Evolutionary conservation across 352 stramenopile genomes (phyloP), one percentile per base, ranked within the genome.

Genomic region (Phytophthora macrochlamydospora): DNA sequence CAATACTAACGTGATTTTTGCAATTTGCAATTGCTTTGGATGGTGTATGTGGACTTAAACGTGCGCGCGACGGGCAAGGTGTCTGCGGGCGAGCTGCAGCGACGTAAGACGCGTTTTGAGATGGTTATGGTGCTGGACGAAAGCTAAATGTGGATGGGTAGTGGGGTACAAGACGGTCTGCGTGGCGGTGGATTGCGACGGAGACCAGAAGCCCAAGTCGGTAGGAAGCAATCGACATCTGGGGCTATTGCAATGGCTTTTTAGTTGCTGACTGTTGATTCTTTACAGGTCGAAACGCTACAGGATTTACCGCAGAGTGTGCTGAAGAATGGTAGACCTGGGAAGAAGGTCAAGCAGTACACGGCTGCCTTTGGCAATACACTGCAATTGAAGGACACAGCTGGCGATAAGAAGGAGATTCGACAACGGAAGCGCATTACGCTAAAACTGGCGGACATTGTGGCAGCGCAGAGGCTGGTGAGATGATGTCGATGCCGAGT

Each of bases 21-120:
- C 35, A 11, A 11, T 6, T 40, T 1, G 9, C 35, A 33, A 52
- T 24, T 12, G 46, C 45, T 56, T 7, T 38, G 31, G 30, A 83
- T 89, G 71, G 67, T 78, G 71, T 95, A 92, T 73, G 69, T 80
- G 52, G 87, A 95, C 74, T 63, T 95, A 65, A 92, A 87, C 43
- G 81, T 95, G 52, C 80, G 71, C 52, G 61, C 69, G n/a, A 81
- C 65, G 29, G 58, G 68, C 57, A 75, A 81, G 30, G 73, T 90
- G 58, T 88, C 71, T 35, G 64, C 78, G 40, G 58, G 62, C 1
- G 87, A 95, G 73, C 73, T 93, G 53, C 70, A 87, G 51, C 75
- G 81, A 64, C 71, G 87, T 95, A 68, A 48, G 85, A 14, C 46
- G 24, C 35, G 18, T n/a, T 28, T 18, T 12, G 46, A 8, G 24